Evolutionary conservation across 1,139 yeast species (phyloP), one percentile per base, ranked within the genome.

Genomic region (Zygoascus sp.): DNA sequence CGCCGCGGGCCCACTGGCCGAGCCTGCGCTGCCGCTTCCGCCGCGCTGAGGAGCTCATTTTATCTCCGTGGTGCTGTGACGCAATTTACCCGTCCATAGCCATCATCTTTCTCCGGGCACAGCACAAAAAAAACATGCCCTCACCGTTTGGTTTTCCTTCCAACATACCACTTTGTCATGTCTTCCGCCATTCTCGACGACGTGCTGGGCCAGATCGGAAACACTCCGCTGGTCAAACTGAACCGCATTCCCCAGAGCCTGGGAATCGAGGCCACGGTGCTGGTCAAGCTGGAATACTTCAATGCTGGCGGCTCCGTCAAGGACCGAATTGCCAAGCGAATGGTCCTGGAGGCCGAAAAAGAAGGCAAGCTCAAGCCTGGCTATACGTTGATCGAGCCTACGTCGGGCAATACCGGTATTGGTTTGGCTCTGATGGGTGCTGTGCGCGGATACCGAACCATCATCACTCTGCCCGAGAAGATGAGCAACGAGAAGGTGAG

Each of bases 401-500:
- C 96, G 27, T 83, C 92, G 11, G 95, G 95, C 63, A 64, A 64
- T 53, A 67, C 70, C 45, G 96, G 96, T 69, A 87, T 87, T 62
- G 96, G 95, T 53, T 75, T 87, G 58, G 95, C 96, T 4, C 73
- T 87, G 40, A 81, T 86, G 19, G 95, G 94, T 57, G 95, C 95
- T 38, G 87, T 87, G 45, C 81, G 78, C 62, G 95, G 95, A 44
- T 87, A 87, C 70, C 75, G 94, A 67, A 85, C 94, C 49, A 87
- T 87, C 62, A 87, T 87, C 64, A 86, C 95, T 5, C 74, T 87
- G 57, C 96, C 96, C 30, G 95, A 87, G 70, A 87, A 87, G 71
- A 87, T 87, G 96, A 84, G 94, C 34, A 86, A 86, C 64, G 96
- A 87, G 65, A 87, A 87, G 66, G 95, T 87, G 30, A 80, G 90